These are phyloP conservation scores for Amoebophrya sp. DNA, from an alignment of 169 alveolate species.

Conservation along the genomic window DNA sequence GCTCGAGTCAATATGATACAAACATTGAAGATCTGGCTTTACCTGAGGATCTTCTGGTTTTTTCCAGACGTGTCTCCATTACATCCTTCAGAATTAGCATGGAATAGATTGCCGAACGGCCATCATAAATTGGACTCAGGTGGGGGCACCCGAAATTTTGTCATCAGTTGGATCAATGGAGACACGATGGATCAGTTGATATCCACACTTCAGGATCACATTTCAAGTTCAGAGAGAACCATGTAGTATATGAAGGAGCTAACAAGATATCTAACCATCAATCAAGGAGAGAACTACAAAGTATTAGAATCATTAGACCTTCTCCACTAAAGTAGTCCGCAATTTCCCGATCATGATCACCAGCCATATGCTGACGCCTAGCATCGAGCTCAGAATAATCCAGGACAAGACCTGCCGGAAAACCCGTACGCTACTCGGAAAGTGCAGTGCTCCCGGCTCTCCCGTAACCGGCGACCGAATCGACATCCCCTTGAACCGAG, in stretches of 20 bases:
- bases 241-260: too few relatives aligned
- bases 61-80: too few relatives aligned
- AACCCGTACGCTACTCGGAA: neutral
- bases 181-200: neutral
- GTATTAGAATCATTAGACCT: too few relatives aligned
- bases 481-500: neutral
- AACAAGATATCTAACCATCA: too few relatives aligned
- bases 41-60: too few relatives aligned
- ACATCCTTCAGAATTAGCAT: neutral
- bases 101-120: neutral
- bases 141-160: neutral
- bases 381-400: neutral
- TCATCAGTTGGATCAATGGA: too few relatives aligned
- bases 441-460: neutral
- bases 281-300: too few relatives aligned
- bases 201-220: too few relatives aligned
- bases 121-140: constrained; percentile 3
- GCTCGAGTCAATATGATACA: neutral
- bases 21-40: neutral
- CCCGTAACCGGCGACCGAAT: neutral
- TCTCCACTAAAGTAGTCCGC: neutral
- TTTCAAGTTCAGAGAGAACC: too few relatives aligned
- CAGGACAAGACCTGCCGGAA: neutral
- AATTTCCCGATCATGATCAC: neutral
- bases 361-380: neutral